Conservation (phyloP, 352 stramenopile species). For the Globisporangium cystogenes region DNA sequence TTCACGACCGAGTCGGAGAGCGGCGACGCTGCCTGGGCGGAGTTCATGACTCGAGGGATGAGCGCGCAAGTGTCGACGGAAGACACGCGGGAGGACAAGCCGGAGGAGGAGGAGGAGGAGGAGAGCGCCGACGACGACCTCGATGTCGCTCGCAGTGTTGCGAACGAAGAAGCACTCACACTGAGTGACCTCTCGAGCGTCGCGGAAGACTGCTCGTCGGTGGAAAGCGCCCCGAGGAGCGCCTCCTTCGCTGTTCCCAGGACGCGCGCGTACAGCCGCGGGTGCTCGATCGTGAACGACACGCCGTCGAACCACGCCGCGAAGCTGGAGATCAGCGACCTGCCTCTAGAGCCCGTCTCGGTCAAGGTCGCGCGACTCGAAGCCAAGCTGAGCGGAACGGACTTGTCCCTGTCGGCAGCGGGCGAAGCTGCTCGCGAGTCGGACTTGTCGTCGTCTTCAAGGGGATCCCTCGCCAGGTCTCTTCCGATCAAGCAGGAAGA, state of each 20-base stretch:
- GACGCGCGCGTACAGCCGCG: background rate
- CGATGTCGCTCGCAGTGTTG: background rate
- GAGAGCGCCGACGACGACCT: background rate
- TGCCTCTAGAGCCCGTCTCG: background rate
- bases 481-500: conserved; percentile 1
- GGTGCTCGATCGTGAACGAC: background rate
- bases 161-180: conserved; percentile 1
- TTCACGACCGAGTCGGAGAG: conserved; percentile 1
- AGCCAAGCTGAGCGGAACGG: conserved; percentile 1
- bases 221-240: background rate
- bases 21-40: background rate
- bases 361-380: conserved; percentile 2
- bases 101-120: background rate
- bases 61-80: background rate
- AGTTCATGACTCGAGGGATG: background rate
- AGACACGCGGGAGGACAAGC: background rate
- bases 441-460: background rate
- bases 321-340: background rate
- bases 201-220: background rate
- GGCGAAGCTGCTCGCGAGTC: background rate
- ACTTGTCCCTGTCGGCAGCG: background rate
- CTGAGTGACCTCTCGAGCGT: background rate
- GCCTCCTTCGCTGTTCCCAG: background rate
- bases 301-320: background rate
- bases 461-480: background rate